A percentile compares a stretch with the other conserved stretches of the same genome.
Evolutionary conservation across 306 rosid species (phyloP).

Genomic region (Senna siamea): DNA sequence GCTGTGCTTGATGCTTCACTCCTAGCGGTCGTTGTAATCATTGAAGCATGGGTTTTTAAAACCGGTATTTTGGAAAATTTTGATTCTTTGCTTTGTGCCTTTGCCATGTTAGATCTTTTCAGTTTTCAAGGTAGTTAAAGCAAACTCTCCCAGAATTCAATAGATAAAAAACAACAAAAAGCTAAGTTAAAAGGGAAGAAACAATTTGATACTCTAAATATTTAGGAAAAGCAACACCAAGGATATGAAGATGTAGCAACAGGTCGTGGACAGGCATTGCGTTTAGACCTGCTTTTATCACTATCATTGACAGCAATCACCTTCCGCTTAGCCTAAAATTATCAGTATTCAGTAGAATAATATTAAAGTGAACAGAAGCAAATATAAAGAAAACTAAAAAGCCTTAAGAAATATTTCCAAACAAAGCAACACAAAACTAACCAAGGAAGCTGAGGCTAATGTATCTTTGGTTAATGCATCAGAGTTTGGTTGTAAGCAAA

Average conservation of each 20-base stretch:
- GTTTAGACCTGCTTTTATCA: conserved; percentile 63
- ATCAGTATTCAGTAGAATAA: conserved; percentile 14
- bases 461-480: conserved; percentile 35
- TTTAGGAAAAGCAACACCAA: conserved; percentile 36
- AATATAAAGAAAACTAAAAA: not conserved
- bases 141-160: conserved; percentile 34
- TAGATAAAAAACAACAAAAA: conserved; percentile 29
- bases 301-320: conserved; percentile 57
- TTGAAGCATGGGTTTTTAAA: conserved; percentile 49
- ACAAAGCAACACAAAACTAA: not conserved
- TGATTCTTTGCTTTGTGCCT: conserved; percentile 51
- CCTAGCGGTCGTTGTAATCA: conserved; percentile 45
- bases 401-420: not conserved
- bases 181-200: conserved; percentile 7
- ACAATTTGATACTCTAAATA: conserved; percentile 8
- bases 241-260: conserved; percentile 85
- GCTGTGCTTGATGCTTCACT: conserved; percentile 42
- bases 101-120: conserved; percentile 59
- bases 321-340: conserved; percentile 66
- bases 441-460: not conserved
- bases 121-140: conserved; percentile 69
- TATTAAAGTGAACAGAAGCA: not conserved
- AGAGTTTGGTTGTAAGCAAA: conserved; percentile 42
- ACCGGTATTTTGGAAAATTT: conserved; percentile 55
- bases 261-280: conserved; percentile 68